Evolutionary conservation across 306 rosid genomes (phyloP).

Genomic region (Cucurbita maxima): DNA sequence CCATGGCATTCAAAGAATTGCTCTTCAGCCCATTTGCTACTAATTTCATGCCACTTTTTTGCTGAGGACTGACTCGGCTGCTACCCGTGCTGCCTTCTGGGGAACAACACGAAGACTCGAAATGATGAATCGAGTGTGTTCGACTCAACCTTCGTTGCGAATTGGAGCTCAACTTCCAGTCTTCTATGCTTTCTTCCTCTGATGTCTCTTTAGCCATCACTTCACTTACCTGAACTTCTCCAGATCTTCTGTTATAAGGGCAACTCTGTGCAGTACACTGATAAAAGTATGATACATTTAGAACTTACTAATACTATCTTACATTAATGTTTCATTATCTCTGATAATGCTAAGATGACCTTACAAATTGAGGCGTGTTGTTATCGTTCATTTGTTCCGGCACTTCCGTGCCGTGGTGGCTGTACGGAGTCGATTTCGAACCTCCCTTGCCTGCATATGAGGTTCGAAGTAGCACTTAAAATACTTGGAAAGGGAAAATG

Average conservation of each 20-base stretch:
- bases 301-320: background rate
- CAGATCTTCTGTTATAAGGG: conserved; percentile 10
- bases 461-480: background rate
- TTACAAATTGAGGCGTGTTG: conserved; percentile 30
- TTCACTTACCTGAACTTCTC: conserved; percentile 14
- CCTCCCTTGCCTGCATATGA: conserved; percentile 15
- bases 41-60: background rate
- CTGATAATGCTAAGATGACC: conserved; percentile 9
- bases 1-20: background rate
- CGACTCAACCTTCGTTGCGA: conserved; percentile 14
- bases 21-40: background rate
- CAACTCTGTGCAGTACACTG: conserved; percentile 13
- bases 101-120: conserved; percentile 19
- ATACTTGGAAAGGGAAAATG: background rate
- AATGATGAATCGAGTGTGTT: conserved; percentile 13
- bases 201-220: conserved; percentile 5
- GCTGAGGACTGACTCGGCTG: background rate
- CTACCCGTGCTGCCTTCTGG: background rate
- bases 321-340: background rate
- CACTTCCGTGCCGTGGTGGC: conserved; percentile 1
- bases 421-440: conserved; percentile 2
- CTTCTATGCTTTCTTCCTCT: conserved; percentile 15
- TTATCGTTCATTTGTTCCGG: conserved; percentile 18
- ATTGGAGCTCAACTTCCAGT: conserved; percentile 17
- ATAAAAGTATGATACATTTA: conserved; percentile 19